Evolutionary conservation across 805 yeast species (phyloP).

Genomic region (Saccharomycopsis guyanensis): DNA sequence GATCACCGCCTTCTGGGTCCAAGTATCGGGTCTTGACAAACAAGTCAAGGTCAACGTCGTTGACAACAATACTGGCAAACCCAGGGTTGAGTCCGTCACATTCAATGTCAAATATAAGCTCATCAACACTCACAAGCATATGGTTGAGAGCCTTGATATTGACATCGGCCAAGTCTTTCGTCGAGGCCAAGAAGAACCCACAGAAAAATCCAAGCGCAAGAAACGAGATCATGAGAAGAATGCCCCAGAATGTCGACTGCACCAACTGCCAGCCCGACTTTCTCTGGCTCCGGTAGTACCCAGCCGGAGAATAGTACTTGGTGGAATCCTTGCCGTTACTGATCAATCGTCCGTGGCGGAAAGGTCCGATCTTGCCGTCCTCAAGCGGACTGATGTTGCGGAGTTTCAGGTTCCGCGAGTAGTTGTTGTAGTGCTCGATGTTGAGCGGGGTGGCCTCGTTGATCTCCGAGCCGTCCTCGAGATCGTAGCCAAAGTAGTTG

Average conservation of each 20-base stretch:
- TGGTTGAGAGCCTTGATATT: conserved; percentile 55
- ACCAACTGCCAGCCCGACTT: conserved; percentile 16
- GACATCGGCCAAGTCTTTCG: conserved; percentile 71
- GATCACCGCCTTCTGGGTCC: conserved; percentile 16
- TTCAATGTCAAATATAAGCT: conserved; percentile 68
- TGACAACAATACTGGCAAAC: conserved; percentile 55
- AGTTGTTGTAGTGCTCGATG: conserved; percentile 17
- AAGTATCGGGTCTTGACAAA: conserved; percentile 56
- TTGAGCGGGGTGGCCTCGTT: conserved; percentile 20
- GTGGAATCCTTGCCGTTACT: not conserved
- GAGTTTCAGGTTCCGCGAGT: conserved; percentile 8
- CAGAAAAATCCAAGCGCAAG: conserved; percentile 66
- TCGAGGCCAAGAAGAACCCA: conserved; percentile 81
- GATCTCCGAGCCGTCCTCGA: conserved; percentile 17
- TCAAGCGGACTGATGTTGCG: conserved; percentile 12
- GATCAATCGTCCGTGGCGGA: conserved; percentile 9
- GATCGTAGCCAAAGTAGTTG: conserved; percentile 26
- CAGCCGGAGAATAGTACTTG: not conserved
- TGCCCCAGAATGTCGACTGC: conserved; percentile 28
- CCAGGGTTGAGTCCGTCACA: conserved; percentile 87
- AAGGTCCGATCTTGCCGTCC: conserved; percentile 15
- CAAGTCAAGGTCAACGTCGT: conserved; percentile 68
- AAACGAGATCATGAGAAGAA: conserved; percentile 38
- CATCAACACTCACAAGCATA: conserved; percentile 75
- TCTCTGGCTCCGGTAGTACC: conserved; percentile 4